Base-by-base conservation (phyloP, 164 flowering plant genomes). In the Umbilicus rupestris region DNA sequence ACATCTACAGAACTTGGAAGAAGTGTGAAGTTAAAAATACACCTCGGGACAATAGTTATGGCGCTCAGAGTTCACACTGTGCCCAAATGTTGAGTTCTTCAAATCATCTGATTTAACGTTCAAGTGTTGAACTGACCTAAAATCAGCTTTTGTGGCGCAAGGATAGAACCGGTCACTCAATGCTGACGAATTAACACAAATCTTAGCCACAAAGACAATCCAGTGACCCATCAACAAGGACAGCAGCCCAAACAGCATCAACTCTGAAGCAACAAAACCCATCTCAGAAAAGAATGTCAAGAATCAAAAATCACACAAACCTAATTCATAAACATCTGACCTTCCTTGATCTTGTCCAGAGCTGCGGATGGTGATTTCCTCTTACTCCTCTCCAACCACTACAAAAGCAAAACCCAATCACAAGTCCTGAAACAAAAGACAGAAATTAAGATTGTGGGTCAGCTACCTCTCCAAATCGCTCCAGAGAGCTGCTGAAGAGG, bases 141-240 rank as follows among this genome's bases (percentile, higher is more conserved):
- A 20, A 24, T 68, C 63, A 29, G 6, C 57, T 30, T 75, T 65
- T 7, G 66, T 19, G 11, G 75, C 58, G 73, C 98, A 92, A 14
- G 89, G 89, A 73, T 79, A 85, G 69, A 92, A 92, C 29, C 75
- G 71, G 69, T 78, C 73, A 72, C 80, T 81, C 49, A 87, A 68
- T 16, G 70, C 76, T 1, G 96, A 82, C 39, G 91, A 78, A 52
- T 85, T 82, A 5, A 90, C 73, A 70, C 98, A 92, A 66, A 92
- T 88, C 71, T 85, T 82, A 14, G 98, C 87, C 50, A 89, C 82
- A 79, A 76, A 78, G 29, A 73, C 68, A 50, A 85, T 78, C 87
- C 89, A 88, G 68, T 88, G 98, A 47, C 96, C 95, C 92, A 89
- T 78, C 79, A 89, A 58, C 83, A 92, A 72, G 35, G 98, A 92